Percentiles rank a stretch among this genome's conserved stretches.
Evolutionary conservation across 2,329 filamentous ascomycete genomes (phyloP).

Genomic region (Diplodia corticola): DNA sequence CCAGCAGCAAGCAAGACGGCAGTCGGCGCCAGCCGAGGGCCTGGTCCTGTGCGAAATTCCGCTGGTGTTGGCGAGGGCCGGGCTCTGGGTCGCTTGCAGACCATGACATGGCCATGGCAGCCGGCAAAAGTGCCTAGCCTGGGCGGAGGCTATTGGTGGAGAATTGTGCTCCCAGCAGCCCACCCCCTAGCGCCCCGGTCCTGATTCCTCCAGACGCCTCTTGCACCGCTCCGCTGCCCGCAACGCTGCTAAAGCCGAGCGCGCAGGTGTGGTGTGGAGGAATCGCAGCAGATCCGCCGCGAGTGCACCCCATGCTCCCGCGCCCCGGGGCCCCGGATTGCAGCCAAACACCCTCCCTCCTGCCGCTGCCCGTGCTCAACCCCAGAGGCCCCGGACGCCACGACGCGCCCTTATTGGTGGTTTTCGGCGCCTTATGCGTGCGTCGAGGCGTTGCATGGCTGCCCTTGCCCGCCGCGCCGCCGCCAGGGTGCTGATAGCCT

Average conservation of each 20-base stretch:
- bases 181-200: neutral
- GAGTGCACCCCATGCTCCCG: neutral
- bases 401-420: conserved; percentile 3
- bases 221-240: neutral
- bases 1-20: neutral
- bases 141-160: neutral
- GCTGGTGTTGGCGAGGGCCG: neutral
- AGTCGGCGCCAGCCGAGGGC: neutral
- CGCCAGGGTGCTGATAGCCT: conserved; percentile 15
- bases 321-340: conserved; percentile 17
- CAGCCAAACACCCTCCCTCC: neutral
- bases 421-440: conserved; percentile 8
- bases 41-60: neutral
- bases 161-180: neutral
- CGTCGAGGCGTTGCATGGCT: conserved; percentile 10
- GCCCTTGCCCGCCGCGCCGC: conserved; percentile 4
- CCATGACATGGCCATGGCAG: neutral
- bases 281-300: conserved; percentile 5
- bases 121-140: conserved; percentile 13
- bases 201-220: conserved; percentile 8
- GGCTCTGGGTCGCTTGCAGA: conserved; percentile 1
- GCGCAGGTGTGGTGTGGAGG: neutral
- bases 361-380: neutral
- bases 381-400: conserved; percentile 3
- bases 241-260: neutral